Conservation (phyloP, 768 basidiomycete species). For the Mycena vitilis region DNA sequence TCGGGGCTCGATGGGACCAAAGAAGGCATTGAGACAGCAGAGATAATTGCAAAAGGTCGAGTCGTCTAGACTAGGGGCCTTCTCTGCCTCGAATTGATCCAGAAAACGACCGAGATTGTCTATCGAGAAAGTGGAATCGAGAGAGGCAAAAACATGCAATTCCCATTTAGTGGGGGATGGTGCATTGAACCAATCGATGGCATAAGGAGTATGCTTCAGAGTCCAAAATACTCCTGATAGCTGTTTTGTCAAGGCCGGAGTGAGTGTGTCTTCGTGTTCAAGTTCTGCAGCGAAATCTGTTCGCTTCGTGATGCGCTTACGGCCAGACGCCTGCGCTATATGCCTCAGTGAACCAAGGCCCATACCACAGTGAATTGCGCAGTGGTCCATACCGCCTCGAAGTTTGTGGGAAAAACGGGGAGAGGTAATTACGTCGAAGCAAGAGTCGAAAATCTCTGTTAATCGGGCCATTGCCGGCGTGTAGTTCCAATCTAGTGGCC, state of each 20-base stretch:
- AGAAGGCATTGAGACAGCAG: conserved; percentile 11
- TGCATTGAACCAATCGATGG: no score
- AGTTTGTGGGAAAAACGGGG: background rate
- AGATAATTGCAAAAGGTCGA: conserved; percentile 4
- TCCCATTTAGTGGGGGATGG: background rate
- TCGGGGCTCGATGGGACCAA: background rate
- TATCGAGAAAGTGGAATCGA: background rate
- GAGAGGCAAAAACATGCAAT: conserved; percentile 9
- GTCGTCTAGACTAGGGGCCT: background rate
- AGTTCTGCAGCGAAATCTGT: no score
- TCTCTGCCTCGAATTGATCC: background rate
- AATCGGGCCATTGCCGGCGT: background rate
- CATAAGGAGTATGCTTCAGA: no score
- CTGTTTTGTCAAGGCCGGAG: no score
- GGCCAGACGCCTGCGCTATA: background rate
- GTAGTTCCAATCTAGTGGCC: background rate
- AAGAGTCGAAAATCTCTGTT: background rate
- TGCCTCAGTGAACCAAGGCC: conserved; percentile 4
- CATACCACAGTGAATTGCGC: conserved; percentile 1
- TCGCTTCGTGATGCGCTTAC: no score
- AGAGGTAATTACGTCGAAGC: background rate
- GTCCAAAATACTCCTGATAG: no score
- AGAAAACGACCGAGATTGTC: conserved; percentile 1
- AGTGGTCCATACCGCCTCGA: background rate
- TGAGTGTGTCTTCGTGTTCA: no score